phyloP scores from a whole-genome alignment of 192 early-diverging fungal species.

The Spizellomyces sp. region DNA sequence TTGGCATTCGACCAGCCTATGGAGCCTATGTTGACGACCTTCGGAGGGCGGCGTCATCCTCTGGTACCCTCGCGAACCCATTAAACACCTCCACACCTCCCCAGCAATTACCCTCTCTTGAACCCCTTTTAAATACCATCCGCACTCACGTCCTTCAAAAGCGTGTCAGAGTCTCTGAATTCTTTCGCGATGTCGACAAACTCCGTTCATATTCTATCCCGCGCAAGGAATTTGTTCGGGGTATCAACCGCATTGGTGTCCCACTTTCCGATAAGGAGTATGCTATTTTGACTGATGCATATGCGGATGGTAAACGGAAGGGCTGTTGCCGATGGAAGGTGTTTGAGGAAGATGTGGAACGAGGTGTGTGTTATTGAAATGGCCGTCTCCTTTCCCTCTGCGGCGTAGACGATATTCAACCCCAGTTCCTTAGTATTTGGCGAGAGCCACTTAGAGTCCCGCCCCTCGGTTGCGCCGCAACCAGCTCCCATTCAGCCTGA shows the following conservation, averaged over 20 bases:
- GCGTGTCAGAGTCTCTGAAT: constrained; percentile 56
- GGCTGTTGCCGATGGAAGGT: constrained; percentile 44
- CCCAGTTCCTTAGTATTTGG: constrained; percentile 44
- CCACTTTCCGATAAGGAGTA: constrained; percentile 41
- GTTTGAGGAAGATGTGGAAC: constrained; percentile 52
- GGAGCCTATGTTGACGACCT: background rate
- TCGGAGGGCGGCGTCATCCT: background rate
- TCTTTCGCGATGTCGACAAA: constrained; percentile 61
- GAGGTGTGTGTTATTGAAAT: constrained; percentile 31
- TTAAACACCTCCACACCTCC: background rate
- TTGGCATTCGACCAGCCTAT: background rate
- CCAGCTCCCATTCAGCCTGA: constrained; percentile 15
- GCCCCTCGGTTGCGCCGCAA: constrained; percentile 38
- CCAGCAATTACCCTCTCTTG: background rate
- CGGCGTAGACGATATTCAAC: background rate
- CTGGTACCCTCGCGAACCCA: constrained; percentile 9
- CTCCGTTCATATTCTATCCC: constrained; percentile 53
- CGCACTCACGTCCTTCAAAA: constrained; percentile 38
- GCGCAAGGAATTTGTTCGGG: constrained; percentile 55
- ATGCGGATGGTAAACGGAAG: constrained; percentile 26
- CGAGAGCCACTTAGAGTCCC: constrained; percentile 44
- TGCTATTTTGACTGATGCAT: constrained; percentile 43
- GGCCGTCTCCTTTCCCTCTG: background rate
- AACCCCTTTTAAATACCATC: constrained; percentile 33
- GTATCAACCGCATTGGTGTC: constrained; percentile 49